A percentile compares a stretch with the other conserved stretches of the same genome.
Conservation (phyloP, 495 filamentous ascomycete species). For the Lophiostoma macrostomum region DNA sequence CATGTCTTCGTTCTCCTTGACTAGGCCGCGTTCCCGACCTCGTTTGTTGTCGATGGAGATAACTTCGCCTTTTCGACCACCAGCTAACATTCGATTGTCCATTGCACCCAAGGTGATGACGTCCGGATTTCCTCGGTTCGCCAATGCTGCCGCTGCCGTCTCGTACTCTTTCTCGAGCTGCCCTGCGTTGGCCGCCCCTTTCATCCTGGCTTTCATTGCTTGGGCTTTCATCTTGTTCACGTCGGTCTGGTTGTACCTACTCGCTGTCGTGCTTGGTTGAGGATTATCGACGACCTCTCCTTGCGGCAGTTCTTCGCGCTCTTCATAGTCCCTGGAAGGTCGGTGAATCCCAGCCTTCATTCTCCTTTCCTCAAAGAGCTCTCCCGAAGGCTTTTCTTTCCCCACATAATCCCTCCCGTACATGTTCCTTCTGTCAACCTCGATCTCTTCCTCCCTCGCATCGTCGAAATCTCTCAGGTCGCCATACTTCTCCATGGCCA, state of each 20-base stretch:
- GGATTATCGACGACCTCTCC: slow-evolving; percentile 46
- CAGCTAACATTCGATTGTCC: slow-evolving; percentile 83
- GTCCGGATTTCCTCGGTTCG: slow-evolving; percentile 58
- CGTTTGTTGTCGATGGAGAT: slow-evolving; percentile 71
- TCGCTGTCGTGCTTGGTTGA: slow-evolving; percentile 43
- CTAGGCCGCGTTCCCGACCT: slow-evolving; percentile 71
- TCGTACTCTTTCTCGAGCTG: slow-evolving; percentile 86
- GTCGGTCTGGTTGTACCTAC: slow-evolving; percentile 65
- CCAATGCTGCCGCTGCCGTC: slow-evolving; percentile 57
- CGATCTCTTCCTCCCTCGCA: slow-evolving; percentile 89
- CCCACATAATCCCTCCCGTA: slow-evolving; percentile 86
- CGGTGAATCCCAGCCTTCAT: slow-evolving; percentile 49
- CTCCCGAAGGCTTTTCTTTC: slow-evolving; percentile 84
- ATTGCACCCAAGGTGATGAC: slow-evolving; percentile 81
- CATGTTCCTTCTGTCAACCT: slow-evolving; percentile 75
- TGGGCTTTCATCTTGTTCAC: slow-evolving; percentile 89
- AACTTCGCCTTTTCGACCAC: slow-evolving; percentile 68
- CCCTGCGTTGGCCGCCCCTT: slow-evolving; percentile 65
- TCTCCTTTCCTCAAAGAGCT: slow-evolving; percentile 76
- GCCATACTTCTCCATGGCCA: slow-evolving; percentile 80
- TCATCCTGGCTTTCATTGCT: slow-evolving; percentile 90
- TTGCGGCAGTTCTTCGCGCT: slow-evolving; percentile 52
- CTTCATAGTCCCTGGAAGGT: slow-evolving; percentile 36
- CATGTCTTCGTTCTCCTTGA: slow-evolving; percentile 95
- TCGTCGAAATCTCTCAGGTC: slow-evolving; percentile 84